phyloP scores from a whole-genome alignment of 176 grass and related monocot genomes.

The Canna indica region DNA sequence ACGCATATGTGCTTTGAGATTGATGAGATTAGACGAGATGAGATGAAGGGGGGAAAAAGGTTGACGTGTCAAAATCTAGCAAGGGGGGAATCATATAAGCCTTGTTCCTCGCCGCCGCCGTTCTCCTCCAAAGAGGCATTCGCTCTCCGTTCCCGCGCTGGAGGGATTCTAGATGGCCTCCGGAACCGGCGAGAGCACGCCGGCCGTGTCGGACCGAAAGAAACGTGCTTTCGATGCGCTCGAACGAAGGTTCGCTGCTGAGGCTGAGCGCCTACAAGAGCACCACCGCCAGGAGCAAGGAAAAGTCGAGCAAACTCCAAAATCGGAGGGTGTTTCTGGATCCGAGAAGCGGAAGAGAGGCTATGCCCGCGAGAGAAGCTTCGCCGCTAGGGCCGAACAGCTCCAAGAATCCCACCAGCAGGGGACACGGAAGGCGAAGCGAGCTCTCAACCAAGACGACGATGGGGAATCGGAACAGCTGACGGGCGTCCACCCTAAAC shows the following conservation, averaged over 20 bases:
- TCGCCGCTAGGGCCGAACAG: constrained; percentile 33
- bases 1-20: no score
- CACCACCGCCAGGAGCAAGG: constrained; percentile 12
- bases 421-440: constrained; percentile 19
- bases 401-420: constrained; percentile 21
- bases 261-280: constrained; percentile 42
- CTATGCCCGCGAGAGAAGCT: constrained; percentile 19
- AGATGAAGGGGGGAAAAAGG: no score
- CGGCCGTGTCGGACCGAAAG: constrained; percentile 38
- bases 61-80: no score
- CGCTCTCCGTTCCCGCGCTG: neutral
- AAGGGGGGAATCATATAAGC: no score
- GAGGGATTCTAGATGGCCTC: neutral
- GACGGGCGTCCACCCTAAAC: constrained; percentile 3
- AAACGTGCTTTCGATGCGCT: constrained; percentile 45
- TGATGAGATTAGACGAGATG: no score
- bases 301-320: constrained; percentile 18
- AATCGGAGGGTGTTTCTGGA: constrained; percentile 5
- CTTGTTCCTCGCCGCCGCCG: no score
- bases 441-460: neutral
- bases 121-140: no score
- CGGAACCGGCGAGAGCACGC: neutral
- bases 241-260: constrained; percentile 29
- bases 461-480: constrained; percentile 18
- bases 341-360: constrained; percentile 18